Conservation (phyloP, 495 filamentous ascomycete genomes). For the Aspergillus diversus region DNA sequence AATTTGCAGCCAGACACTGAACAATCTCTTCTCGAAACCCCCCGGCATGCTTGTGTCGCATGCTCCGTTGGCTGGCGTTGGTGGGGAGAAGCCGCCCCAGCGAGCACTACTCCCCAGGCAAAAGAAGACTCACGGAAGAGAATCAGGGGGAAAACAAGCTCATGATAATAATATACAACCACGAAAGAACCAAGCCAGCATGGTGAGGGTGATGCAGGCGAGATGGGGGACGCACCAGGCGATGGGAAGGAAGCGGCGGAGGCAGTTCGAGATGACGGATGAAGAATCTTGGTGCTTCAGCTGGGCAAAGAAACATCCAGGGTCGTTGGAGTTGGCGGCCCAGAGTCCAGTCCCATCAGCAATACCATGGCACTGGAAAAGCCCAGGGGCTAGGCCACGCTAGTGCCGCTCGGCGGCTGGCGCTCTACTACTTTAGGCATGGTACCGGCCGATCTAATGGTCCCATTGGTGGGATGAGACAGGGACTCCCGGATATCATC, state of each 20-base stretch:
- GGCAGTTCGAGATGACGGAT: not conserved
- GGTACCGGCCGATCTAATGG: no score
- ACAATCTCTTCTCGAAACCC: conserved; percentile 16
- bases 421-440: no score
- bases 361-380: no score
- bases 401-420: no score
- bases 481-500: no score
- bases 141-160: not conserved
- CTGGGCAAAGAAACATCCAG: no score
- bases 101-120: not conserved
- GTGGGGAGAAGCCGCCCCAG: conserved; percentile 4
- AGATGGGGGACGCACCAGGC: not conserved
- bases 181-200: not conserved
- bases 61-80: conserved; percentile 21
- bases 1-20: conserved; percentile 19
- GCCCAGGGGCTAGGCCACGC: no score
- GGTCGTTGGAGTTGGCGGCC: no score
- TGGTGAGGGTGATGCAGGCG: not conserved
- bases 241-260: not conserved
- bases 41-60: conserved; percentile 27
- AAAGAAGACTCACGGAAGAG: not conserved
- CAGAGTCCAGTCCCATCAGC: no score
- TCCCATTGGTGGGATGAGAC: no score
- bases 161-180: not conserved
- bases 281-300: not conserved